Base-by-base conservation (phyloP, 2,329 filamentous ascomycete species). In the Xylaria sp. region DNA sequence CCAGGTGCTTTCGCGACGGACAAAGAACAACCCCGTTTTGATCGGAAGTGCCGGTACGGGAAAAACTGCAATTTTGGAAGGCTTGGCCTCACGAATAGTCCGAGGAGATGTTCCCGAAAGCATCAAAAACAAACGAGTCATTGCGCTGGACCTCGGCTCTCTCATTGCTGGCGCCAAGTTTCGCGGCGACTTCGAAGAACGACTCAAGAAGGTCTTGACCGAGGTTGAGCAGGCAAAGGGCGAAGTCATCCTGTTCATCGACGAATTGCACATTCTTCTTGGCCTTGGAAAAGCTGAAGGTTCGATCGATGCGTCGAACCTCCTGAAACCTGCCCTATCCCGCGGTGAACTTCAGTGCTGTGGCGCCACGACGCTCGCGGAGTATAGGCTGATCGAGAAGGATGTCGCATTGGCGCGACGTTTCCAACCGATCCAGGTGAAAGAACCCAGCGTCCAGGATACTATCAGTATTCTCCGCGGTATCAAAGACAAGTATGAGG, bases 401-500 rank as follows among this genome's bases (percentile, higher is more conserved):
- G 94, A 97, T 70, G 92, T 93, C 34, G 94, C 94, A 0, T 78
- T 99, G 18, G 94, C 94, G 7, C 82, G 94, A 66, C 84, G 94
- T 61, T 97, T 99, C 73, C 94, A 99, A 70, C 92, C 94, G 0
- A 96, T 99, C 59, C 76, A 91, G 42, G 92, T 99, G n/a, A 90
- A 87, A 61, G 94, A 99, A 69, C 94, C 94, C 0, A 88, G 85
- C 0, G 92, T 97, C 0, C 86, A 91, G 66, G 92, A 97, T 66
- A 97, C 94, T 0, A 92, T 99, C 63, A 96, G 91, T 54, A 97
- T 99, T 59, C 79, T 99, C 0, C 86, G 94, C 70, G 94, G 93
- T 53, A 97, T 99, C 78, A 97, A 97, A 72, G 92, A 97, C 70
- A 91, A 92, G 66, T 99, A 99, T 70, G 94, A 97, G 73, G 91